phyloP scores from a whole-genome alignment of 2,329 filamentous ascomycete genomes.

The Hymenoscyphus fraxineus region DNA sequence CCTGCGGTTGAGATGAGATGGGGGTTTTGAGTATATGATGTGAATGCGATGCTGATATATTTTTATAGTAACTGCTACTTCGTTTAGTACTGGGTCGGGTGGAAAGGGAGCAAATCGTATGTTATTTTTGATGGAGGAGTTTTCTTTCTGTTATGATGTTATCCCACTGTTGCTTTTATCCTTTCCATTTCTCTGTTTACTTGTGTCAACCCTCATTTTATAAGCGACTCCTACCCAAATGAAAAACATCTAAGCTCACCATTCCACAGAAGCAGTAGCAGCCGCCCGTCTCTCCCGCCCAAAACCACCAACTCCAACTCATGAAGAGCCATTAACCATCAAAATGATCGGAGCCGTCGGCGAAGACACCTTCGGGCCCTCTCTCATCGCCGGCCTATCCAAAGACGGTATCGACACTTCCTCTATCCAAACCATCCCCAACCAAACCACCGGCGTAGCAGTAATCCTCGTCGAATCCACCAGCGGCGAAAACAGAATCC shows the following conservation, averaged over 20 bases:
- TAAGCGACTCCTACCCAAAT: not conserved
- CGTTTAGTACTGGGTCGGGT: conserved; percentile 76
- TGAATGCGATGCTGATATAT: not conserved
- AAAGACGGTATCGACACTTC: conserved; percentile 59
- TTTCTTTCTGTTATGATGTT: not conserved
- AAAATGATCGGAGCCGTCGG: conserved; percentile 75
- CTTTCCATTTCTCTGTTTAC: not conserved
- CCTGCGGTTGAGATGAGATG: too few species aligned
- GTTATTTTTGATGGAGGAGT: not conserved
- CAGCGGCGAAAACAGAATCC: conserved; percentile 72
- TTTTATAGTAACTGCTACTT: conserved; percentile 59
- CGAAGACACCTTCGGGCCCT: conserved; percentile 59
- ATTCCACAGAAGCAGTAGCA: conserved; percentile 59
- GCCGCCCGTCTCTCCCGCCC: conserved; percentile 74
- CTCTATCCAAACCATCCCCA: conserved; percentile 45
- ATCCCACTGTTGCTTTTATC: not conserved
- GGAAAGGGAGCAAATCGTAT: conserved; percentile 91
- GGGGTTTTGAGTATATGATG: too few species aligned
- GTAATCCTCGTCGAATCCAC: conserved; percentile 72
- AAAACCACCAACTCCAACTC: conserved; percentile 31
- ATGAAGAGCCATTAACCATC: conserved; percentile 43
- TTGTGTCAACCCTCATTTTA: not conserved
- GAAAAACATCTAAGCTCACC: not conserved
- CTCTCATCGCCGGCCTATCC: conserved; percentile 56
- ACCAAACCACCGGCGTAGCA: conserved; percentile 63